A percentile compares a stretch with the other conserved stretches of the same genome.
Conservation (phyloP, 495 filamentous ascomycete species). For the Neurospora sp. region DNA sequence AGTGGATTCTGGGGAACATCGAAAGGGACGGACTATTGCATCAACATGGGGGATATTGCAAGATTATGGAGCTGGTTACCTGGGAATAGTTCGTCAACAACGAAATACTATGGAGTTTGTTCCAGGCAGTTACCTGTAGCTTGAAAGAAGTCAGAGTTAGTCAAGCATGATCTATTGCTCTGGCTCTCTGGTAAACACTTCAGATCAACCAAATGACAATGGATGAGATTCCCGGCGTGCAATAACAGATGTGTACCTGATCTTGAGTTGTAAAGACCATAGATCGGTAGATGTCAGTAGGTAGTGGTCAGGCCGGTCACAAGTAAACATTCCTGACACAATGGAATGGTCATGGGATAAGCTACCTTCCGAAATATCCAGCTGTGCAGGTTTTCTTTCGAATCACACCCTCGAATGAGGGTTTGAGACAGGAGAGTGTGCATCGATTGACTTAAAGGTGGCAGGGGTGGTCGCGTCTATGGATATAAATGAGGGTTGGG, state of each 20-base stretch:
- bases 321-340: background rate
- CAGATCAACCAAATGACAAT: too few relatives aligned
- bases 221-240: too few relatives aligned
- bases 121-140: background rate
- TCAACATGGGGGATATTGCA: background rate
- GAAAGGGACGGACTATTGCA: background rate
- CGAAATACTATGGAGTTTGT: background rate
- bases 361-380: background rate
- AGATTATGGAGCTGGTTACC: background rate
- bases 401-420: background rate
- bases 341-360: background rate
- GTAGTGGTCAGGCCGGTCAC: background rate
- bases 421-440: background rate
- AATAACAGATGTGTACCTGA: background rate
- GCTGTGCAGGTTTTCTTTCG: background rate
- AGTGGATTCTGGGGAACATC: background rate
- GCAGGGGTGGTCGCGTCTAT: background rate
- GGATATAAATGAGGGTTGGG: background rate
- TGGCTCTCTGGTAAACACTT: background rate
- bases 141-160: background rate
- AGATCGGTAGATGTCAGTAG: background rate
- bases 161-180: background rate
- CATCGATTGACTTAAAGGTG: background rate
- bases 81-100: background rate
- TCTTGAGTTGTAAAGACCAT: background rate